Evolutionary conservation across 345 rosid genomes (phyloP).

Genomic region (Brassica napus): Da-Ae NC_063437.1:4251001-4251500

Average conservation of each 20-base stretch:
- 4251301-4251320: neutral
- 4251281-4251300: conserved; percentile 76
- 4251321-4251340: neutral
- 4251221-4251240: conserved; percentile 78
- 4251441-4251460: conserved; percentile 88
- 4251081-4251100: conserved; percentile 42
- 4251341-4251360: conserved; percentile 2
- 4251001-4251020: conserved; percentile 51
- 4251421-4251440: neutral
- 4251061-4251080: conserved; percentile 96
- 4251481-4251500: conserved; percentile 64
- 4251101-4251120: neutral
- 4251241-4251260: conserved; percentile 78
- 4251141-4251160: neutral
- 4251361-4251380: conserved; percentile 17
- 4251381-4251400: neutral
- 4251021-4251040: conserved; percentile 64
- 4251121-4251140: too few species aligned
- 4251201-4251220: conserved; percentile 96
- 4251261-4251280: conserved; percentile 78
- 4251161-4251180: neutral
- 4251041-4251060: conserved; percentile 71
- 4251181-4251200: neutral
- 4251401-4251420: neutral
- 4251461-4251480: conserved; percentile 75